Evolutionary conservation across 352 stramenopile genomes (phyloP), one percentile per base, ranked within the genome.

Genomic region (Pythium monospermum): DNA sequence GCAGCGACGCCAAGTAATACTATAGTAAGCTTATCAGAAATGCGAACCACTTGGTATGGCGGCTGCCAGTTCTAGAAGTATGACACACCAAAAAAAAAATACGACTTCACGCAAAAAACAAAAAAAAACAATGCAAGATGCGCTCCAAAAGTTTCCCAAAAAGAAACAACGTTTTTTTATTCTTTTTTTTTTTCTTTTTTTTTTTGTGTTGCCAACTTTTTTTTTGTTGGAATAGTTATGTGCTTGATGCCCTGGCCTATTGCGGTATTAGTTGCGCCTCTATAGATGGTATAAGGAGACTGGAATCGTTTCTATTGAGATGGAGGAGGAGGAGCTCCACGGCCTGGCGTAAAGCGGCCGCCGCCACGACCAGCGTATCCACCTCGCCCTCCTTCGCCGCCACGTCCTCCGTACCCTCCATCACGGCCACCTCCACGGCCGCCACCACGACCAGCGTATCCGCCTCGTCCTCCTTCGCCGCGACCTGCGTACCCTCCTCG

Each of bases 1-100:
- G 59, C 47, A 64, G 56, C 18, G 73, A 83, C 48, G 64, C 70
- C 28, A 88, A 91, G 71, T 87, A 77, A 68, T 27, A 3, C 3
- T 4, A 10, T 18, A n/a, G 7, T 32, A 46, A 51, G 13, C 19
- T 28, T 42, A 5, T 21, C 47, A 37, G 11, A 30, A n/a, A n/a
- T n/a, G n/a, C n/a, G n/a, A n/a, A n/a, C n/a, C n/a, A n/a, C n/a
- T n/a, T n/a, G n/a, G n/a, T n/a, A n/a, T n/a, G n/a, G n/a, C n/a
- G n/a, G n/a, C n/a, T n/a, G n/a, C 30, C 7, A 8, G 13, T 35
- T 35, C 7, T 13, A 35, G 30, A 35, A 13, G 7, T 35, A 8
- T 13, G 13, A 13, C 7, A 35, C 7, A 35, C 8, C 30, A 13
- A 13, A 35, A 35, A 35, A 13, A 35, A 35, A 13, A 35, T 13